Percentiles rank a stretch among this genome's conserved stretches.
Evolutionary conservation across 306 rosid genomes (phyloP).

Genomic region (Notholithocarpus densiflorus): DNA sequence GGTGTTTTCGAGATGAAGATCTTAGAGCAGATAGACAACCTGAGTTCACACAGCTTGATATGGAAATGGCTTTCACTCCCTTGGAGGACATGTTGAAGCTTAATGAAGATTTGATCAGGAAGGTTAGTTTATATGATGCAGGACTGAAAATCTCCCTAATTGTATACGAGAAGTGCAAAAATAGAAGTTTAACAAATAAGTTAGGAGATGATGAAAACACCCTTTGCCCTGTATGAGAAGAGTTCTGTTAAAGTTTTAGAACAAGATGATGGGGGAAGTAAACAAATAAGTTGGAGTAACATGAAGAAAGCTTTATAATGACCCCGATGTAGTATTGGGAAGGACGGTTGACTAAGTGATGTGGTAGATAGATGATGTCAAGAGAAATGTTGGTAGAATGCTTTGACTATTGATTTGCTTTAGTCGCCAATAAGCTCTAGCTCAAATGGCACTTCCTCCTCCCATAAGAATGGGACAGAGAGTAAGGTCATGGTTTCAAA

Average conservation of each 20-base stretch:
- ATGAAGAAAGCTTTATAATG: background rate
- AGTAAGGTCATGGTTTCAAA: background rate
- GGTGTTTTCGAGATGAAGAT: conserved; percentile 99
- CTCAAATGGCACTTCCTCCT: background rate
- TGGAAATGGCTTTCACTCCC: conserved; percentile 94
- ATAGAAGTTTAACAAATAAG: background rate
- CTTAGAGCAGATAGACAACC: conserved; percentile 96
- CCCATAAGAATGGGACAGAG: background rate
- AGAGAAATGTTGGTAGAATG: background rate
- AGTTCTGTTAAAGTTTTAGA: background rate
- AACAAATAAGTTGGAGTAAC: background rate
- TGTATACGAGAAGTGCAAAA: background rate
- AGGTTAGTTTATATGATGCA: conserved; percentile 45
- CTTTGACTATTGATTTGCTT: background rate
- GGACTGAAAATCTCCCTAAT: background rate
- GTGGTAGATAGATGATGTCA: background rate
- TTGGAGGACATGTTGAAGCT: conserved; percentile 82
- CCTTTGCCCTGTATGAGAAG: background rate
- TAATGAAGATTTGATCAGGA: conserved; percentile 90
- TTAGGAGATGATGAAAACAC: background rate
- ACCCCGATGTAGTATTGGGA: background rate
- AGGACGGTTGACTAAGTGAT: background rate
- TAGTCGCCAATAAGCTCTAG: background rate
- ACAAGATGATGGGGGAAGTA: background rate
- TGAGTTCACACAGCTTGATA: conserved; percentile 95